Evolutionary conservation across 2,329 filamentous ascomycete genomes (phyloP).

Genomic region (Ophiocordyceps camponoti-leonardi): DNA sequence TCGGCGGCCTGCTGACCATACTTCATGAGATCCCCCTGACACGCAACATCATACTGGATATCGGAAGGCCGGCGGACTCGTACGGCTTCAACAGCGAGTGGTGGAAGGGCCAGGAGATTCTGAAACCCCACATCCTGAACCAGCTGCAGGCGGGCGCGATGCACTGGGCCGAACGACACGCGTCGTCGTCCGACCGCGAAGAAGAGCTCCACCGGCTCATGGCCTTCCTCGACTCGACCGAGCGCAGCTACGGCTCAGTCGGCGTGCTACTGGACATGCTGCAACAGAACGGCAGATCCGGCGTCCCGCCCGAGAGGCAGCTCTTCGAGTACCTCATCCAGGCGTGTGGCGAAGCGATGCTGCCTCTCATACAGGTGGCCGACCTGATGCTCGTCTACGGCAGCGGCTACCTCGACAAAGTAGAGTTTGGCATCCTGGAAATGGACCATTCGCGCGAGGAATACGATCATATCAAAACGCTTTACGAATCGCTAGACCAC

Average conservation of each 20-base stretch:
- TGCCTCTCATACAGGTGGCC: constrained; percentile 17
- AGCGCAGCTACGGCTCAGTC: constrained; percentile 40
- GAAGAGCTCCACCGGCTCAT: constrained; percentile 44
- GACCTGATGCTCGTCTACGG: constrained; percentile 12
- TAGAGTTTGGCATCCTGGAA: constrained; percentile 24
- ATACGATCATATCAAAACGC: constrained; percentile 20
- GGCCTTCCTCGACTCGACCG: constrained; percentile 43
- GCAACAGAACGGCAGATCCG: constrained; percentile 8
- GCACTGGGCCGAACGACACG: constrained; percentile 11
- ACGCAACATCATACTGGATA: constrained; percentile 34
- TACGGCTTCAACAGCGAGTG: constrained; percentile 41
- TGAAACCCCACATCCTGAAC: constrained; percentile 18
- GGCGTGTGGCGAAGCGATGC: constrained; percentile 8
- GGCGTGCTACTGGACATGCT: constrained; percentile 25
- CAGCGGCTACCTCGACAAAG: constrained; percentile 13
- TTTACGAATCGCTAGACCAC: constrained; percentile 31
- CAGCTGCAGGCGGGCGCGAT: constrained; percentile 14
- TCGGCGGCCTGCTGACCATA: constrained; percentile 40
- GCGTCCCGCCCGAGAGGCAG: constrained; percentile 19
- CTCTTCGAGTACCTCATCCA: constrained; percentile 26
- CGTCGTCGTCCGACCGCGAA: constrained; percentile 19
- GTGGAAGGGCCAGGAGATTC: constrained; percentile 42
- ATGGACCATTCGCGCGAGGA: constrained; percentile 18
- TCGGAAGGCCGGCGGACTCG: constrained; percentile 19
- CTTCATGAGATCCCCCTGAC: constrained; percentile 41